Evolutionary conservation across 148 eudicot species (phyloP).

Genomic region (Rhododendron vialii): DNA sequence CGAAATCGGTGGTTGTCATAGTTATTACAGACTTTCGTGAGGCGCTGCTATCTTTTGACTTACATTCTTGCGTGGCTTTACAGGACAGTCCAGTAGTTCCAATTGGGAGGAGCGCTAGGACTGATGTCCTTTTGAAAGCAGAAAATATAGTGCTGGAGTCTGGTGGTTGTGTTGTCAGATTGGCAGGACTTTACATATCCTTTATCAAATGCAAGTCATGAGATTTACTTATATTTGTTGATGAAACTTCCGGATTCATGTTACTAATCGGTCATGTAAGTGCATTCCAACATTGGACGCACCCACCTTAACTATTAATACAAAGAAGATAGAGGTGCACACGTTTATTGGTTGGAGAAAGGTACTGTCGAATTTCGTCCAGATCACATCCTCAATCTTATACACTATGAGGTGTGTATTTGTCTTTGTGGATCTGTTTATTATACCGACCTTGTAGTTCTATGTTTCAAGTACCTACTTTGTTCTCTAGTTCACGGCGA

Average conservation of each 20-base stretch:
- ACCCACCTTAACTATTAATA: slow-evolving; percentile 46
- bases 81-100: slow-evolving; percentile 77
- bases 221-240: background rate
- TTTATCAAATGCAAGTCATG: slow-evolving; percentile 15
- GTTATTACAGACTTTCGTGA: background rate
- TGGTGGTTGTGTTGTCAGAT: slow-evolving; percentile 74
- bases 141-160: slow-evolving; percentile 64
- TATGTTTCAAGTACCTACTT: background rate
- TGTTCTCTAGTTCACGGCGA: too few relatives aligned
- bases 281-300: background rate
- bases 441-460: background rate
- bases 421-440: background rate
- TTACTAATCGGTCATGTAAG: background rate
- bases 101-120: slow-evolving; percentile 73
- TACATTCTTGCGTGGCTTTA: slow-evolving; percentile 7
- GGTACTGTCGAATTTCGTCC: slow-evolving; percentile 71
- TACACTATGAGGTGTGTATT: slow-evolving; percentile 74
- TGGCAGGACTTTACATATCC: slow-evolving; percentile 98
- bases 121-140: slow-evolving; percentile 70
- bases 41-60: background rate
- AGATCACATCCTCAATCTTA: slow-evolving; percentile 81
- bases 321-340: slow-evolving; percentile 91
- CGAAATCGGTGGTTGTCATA: background rate
- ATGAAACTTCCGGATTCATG: background rate
- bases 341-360: slow-evolving; percentile 71